These are phyloP conservation scores for Kalmanozyma brasiliensis DNA, from an alignment of 1,284 basidiomycete species.

Conservation along the genomic window DNA sequence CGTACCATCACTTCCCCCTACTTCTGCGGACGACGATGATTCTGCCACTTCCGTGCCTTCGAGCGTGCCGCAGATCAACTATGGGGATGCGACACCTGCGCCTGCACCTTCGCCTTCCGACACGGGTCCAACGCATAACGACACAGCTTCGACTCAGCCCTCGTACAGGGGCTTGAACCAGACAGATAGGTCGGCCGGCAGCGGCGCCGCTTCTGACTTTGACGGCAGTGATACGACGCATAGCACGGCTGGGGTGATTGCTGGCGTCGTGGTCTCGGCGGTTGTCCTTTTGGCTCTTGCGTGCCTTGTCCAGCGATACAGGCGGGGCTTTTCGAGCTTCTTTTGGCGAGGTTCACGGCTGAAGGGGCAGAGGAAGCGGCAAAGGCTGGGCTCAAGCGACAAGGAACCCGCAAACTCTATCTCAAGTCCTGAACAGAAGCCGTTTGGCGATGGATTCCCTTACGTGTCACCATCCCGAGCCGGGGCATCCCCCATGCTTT, in stretches of 20 bases:
- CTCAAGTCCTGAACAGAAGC: too few species aligned
- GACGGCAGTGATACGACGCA: background rate
- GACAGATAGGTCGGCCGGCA: too few species aligned
- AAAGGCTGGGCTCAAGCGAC: constrained; percentile 20
- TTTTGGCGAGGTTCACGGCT: background rate
- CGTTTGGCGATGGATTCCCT: background rate
- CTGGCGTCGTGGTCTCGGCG: background rate
- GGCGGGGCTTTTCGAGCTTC: background rate
- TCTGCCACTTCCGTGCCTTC: background rate
- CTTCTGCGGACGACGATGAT: constrained; percentile 2
- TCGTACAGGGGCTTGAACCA: too few species aligned
- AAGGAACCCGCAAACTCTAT: too few species aligned
- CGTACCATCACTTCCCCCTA: background rate
- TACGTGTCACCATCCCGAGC: background rate
- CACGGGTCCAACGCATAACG: constrained; percentile 14
- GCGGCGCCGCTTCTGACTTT: background rate
- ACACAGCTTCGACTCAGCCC: constrained; percentile 1
- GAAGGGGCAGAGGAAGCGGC: background rate
- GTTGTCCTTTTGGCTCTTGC: constrained; percentile 1
- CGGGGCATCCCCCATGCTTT: constrained; percentile 13
- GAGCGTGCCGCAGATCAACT: constrained; percentile 2
- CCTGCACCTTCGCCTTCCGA: background rate
- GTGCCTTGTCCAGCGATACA: constrained; percentile 12
- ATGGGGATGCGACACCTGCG: background rate
- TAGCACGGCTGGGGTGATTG: constrained; percentile 3